phyloP scores from a whole-genome alignment of 2,329 filamentous ascomycete genomes.

The Microsporum ferrugineum region DNA sequence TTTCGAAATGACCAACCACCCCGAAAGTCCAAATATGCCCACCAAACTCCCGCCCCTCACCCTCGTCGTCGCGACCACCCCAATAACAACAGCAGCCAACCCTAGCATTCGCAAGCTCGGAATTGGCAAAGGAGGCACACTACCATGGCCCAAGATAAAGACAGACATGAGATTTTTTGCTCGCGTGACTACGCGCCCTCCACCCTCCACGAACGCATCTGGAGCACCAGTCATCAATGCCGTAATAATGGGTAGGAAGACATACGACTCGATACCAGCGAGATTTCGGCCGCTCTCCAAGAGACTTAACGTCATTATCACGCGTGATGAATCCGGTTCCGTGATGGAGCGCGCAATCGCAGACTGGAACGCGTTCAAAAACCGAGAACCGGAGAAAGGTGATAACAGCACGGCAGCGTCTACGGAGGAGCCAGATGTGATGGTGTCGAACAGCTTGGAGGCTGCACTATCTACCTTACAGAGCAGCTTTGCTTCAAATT shows the following conservation, averaged over 20 bases:
- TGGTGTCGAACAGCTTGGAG: constrained; percentile 50
- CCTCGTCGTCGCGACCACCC: constrained; percentile 82
- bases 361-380: constrained; percentile 26
- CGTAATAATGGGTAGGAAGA: constrained; percentile 95
- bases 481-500: constrained; percentile 9
- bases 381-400: constrained; percentile 18
- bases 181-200: constrained; percentile 62
- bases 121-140: constrained; percentile 64
- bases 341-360: constrained; percentile 23
- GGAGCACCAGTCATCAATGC: constrained; percentile 44
- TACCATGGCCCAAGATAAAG: constrained; percentile 82
- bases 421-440: constrained; percentile 21
- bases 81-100: constrained; percentile 29
- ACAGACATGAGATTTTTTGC: constrained; percentile 95
- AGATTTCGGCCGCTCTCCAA: constrained; percentile 68
- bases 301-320: constrained; percentile 73
- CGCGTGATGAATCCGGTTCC: constrained; percentile 29
- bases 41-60: constrained; percentile 51
- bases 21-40: not conserved
- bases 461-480: constrained; percentile 41
- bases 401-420: constrained; percentile 5
- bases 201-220: constrained; percentile 13
- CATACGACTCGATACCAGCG: constrained; percentile 79
- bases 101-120: constrained; percentile 56
- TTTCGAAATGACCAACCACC: not conserved